These are phyloP conservation scores for Ustilago shanxiensis DNA, from an alignment of 1,284 basidiomycete species.

Conservation along the genomic window DNA sequence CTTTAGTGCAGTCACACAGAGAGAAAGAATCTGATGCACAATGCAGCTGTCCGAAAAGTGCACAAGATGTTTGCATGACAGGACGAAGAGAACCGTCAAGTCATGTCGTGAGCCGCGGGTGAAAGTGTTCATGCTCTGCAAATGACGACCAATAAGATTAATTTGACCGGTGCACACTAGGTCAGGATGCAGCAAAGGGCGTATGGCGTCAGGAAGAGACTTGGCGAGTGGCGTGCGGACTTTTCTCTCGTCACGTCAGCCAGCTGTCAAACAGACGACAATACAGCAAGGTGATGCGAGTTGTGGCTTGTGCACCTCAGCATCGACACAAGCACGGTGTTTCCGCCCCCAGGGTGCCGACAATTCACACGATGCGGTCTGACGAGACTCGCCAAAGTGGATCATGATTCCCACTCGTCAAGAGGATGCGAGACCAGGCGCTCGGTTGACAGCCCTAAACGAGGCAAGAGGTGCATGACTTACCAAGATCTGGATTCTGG, in stretches of 20 bases:
- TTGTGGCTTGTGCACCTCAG: background rate
- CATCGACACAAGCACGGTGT: background rate
- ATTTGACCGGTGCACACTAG: background rate
- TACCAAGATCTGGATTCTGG: background rate
- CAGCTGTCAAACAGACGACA: background rate
- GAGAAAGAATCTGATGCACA: too few species aligned
- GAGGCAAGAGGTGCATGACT: background rate
- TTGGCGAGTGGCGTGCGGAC: background rate
- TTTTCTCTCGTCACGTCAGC: background rate
- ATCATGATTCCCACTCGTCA: background rate
- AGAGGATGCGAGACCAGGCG: background rate
- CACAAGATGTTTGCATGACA: background rate
- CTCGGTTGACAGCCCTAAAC: conserved; percentile 4
- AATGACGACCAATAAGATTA: background rate
- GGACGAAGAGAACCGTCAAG: background rate
- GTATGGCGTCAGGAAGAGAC: background rate
- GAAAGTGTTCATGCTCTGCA: background rate
- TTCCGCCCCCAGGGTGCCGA: background rate
- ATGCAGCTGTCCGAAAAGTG: too few species aligned
- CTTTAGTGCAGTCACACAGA: too few species aligned
- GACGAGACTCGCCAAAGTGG: conserved; percentile 1
- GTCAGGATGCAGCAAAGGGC: background rate
- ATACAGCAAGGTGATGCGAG: background rate
- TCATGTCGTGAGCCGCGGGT: background rate
- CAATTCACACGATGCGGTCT: background rate